These are phyloP conservation scores for Microbotryum saponariae DNA, from an alignment of 1,284 basidiomycete species.

Conservation along the genomic window DNA sequence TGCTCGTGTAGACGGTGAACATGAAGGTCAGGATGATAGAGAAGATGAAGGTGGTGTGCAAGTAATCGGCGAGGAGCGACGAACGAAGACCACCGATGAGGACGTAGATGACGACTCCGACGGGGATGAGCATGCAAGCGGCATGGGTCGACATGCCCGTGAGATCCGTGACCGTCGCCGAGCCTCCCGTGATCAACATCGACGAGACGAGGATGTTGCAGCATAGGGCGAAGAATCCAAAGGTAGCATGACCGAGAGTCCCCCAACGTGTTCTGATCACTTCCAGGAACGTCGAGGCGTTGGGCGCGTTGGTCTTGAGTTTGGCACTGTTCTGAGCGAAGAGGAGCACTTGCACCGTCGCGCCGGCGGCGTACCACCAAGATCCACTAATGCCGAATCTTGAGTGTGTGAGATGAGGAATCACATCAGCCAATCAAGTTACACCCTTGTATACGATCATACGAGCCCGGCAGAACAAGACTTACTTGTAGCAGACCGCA, in stretches of 20 bases:
- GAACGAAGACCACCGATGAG: constrained; percentile 45
- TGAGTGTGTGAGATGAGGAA: neutral
- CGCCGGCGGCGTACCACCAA: constrained; percentile 57
- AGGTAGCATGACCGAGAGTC: constrained; percentile 59
- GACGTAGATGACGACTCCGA: constrained; percentile 48
- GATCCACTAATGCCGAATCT: constrained; percentile 48
- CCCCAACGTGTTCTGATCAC: constrained; percentile 67
- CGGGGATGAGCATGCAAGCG: constrained; percentile 66
- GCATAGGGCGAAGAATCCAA: constrained; percentile 68
- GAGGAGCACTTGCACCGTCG: constrained; percentile 48
- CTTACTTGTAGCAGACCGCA: constrained; percentile 64
- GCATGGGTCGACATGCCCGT: constrained; percentile 77
- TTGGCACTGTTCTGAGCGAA: constrained; percentile 48
- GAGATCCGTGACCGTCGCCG: constrained; percentile 66
- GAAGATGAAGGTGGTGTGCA: constrained; percentile 72
- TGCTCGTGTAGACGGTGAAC: constrained; percentile 63
- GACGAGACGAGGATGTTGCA: constrained; percentile 63
- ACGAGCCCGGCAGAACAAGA: neutral
- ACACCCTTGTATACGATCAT: neutral
- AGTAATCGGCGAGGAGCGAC: constrained; percentile 51
- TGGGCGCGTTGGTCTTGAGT: constrained; percentile 56
- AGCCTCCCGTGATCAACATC: constrained; percentile 50
- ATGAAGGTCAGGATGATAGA: constrained; percentile 63
- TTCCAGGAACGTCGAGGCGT: constrained; percentile 53
- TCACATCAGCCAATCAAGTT: neutral